These are phyloP conservation scores for Lasiodiplodia sp. DNA, from an alignment of 2,329 filamentous ascomycete genomes.

Conservation along the genomic window DNA sequence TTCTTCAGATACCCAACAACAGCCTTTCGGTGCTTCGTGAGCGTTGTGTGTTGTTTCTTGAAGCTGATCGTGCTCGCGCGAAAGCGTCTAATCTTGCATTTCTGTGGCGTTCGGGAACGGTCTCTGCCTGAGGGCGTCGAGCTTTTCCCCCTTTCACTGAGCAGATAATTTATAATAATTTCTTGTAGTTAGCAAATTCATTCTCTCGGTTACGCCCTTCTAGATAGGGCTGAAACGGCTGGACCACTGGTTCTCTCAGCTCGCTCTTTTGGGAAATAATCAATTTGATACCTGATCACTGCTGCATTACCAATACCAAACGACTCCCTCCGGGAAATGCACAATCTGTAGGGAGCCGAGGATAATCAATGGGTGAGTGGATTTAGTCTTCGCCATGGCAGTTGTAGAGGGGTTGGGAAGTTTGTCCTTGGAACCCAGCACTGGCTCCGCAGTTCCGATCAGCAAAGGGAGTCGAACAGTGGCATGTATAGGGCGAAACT, in stretches of 20 bases:
- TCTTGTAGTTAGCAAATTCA: background rate
- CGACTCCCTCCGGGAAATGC: background rate
- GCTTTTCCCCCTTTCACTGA: background rate
- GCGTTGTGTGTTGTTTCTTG: background rate
- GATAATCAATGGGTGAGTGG: background rate
- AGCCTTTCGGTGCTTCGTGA: constrained; percentile 12
- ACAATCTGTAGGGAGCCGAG: background rate
- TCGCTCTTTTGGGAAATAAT: background rate
- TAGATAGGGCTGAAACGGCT: background rate
- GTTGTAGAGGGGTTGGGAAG: constrained; percentile 68
- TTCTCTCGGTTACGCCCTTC: background rate
- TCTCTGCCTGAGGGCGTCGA: background rate
- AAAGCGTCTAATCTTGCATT: background rate
- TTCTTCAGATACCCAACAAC: constrained; percentile 20
- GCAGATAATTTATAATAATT: background rate
- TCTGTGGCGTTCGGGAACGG: background rate
- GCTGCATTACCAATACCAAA: background rate
- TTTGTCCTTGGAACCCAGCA: constrained; percentile 63
- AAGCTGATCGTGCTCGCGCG: background rate
- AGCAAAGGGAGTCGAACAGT: constrained; percentile 28
- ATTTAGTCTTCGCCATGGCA: constrained; percentile 64
- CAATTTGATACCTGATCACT: background rate
- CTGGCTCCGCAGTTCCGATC: constrained; percentile 67
- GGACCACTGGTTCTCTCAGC: background rate
- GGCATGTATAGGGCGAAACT: constrained; percentile 40